Percentiles rank a stretch among this genome's conserved stretches.
These are phyloP conservation scores for Kodamaea jinghongensis DNA, from an alignment of 805 yeast genomes.

Conservation along the genomic window DNA sequence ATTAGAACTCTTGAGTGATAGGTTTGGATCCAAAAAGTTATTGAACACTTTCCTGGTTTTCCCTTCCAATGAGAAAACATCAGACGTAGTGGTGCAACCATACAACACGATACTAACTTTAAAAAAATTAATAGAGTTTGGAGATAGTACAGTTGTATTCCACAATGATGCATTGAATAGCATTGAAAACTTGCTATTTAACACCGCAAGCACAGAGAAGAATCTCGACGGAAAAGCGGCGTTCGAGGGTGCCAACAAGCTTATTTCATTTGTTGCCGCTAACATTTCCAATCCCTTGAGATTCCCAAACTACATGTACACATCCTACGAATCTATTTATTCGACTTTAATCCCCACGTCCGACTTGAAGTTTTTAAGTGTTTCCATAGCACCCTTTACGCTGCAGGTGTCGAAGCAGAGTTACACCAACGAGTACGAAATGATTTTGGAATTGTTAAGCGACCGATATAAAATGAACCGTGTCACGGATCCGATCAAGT, in stretches of 20 bases:
- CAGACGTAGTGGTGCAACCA: slow-evolving; percentile 98
- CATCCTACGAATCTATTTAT: slow-evolving; percentile 75
- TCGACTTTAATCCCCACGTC: slow-evolving; percentile 86
- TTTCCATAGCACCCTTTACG: slow-evolving; percentile 43
- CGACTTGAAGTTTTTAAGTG: slow-evolving; percentile 61
- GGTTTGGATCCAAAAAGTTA: slow-evolving; percentile 74
- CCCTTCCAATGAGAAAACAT: slow-evolving; percentile 70
- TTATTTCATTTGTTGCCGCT: slow-evolving; percentile 82
- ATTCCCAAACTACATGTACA: slow-evolving; percentile 89
- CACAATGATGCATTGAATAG: slow-evolving; percentile 83
- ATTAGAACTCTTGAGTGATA: slow-evolving; percentile 74
- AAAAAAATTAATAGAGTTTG: slow-evolving; percentile 74
- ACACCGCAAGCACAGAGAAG: slow-evolving; percentile 7
- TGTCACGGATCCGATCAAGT: slow-evolving; percentile 41
- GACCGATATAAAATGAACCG: slow-evolving; percentile 72
- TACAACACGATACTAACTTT: slow-evolving; percentile 85
- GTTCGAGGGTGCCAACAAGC: slow-evolving; percentile 75
- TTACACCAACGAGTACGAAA: slow-evolving; percentile 78
- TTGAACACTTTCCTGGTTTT: slow-evolving; percentile 84
- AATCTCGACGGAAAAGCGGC: slow-evolving; percentile 48
- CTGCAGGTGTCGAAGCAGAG: slow-evolving; percentile 47
- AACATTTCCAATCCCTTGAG: slow-evolving; percentile 83
- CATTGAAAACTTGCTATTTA: slow-evolving; percentile 51
- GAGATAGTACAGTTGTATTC: slow-evolving; percentile 85
- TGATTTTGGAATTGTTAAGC: slow-evolving; percentile 76